Base-by-base conservation (phyloP, 331 rosid genomes). In the Quercus phellos region DNA sequence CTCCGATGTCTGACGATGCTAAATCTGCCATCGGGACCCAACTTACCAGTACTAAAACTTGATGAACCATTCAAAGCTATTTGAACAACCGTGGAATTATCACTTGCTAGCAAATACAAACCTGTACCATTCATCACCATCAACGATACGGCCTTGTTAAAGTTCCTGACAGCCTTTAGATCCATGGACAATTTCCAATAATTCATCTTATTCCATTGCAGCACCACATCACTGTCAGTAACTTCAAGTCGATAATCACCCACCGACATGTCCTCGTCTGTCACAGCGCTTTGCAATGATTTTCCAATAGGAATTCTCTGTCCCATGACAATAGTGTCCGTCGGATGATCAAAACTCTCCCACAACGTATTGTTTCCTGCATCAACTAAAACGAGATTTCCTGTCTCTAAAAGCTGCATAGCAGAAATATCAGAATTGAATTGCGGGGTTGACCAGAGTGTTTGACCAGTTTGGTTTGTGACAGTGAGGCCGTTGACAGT, bases 311-410 rank as follows among this genome's bases (percentile, higher is more conserved):
- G 84, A 50, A 94, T 74, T 11, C 19, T 74, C 32, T 94, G 98
- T 55, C 97, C 96, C 7, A 82, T 66, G 51, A 94, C 97, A 79
- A 90, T 78, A 17, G 95, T 89, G 81, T 94, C 98, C 0, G 97
- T 94, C 34, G 98, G 95, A 81, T 88, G 5, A 2, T 64, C 80
- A 64, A 94, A 94, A 82, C 97, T 94, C 78, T 94, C 97, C 98
- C 98, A 94, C 29, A 94, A 88, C 77, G 93, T 88, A 50, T 11
- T 79, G 73, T 92, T 94, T 74, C 72, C 81, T 22, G 55, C 73
- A 76, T 90, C 97, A 56, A 90, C 87, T 43, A 94, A 82, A 27
- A 92, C 72, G 51, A 94, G 95, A 60, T 92, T 94, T 21, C 98
- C 98, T 74, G 79, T 74, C 66, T 94, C 97, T 35, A 81, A 89